A percentile compares a stretch with the other conserved stretches of the same genome.
Conservation (phyloP, 1,284 basidiomycete species). For the Retiboletus flavoniger region DNA sequence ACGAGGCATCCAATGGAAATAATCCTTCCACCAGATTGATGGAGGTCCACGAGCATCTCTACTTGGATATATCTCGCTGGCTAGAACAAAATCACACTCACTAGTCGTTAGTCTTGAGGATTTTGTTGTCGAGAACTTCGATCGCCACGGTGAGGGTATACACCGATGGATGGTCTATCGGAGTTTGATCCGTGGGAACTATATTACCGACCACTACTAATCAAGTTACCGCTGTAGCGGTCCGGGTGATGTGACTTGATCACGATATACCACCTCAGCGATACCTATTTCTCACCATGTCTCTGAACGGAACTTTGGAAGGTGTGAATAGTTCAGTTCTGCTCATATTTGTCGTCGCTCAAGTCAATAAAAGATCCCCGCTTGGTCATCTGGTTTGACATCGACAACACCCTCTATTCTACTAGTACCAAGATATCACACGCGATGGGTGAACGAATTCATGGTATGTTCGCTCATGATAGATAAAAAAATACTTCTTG, state of each 20-base stretch:
- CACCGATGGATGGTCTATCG: constrained; percentile 18
- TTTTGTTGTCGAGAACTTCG: constrained; percentile 34
- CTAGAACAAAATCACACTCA: constrained; percentile 32
- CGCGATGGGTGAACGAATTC: constrained; percentile 80
- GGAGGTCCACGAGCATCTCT: background rate
- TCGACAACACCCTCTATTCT: constrained; percentile 86
- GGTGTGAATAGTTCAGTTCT: constrained; percentile 15
- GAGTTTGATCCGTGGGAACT: constrained; percentile 33
- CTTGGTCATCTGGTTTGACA: constrained; percentile 75
- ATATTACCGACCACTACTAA: constrained; percentile 19
- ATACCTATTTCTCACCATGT: constrained; percentile 32
- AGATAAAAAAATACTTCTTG: background rate
- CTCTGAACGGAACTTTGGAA: constrained; percentile 24
- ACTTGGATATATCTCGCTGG: background rate
- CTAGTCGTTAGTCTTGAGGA: constrained; percentile 42
- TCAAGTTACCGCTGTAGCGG: background rate
- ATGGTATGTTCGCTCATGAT: constrained; percentile 45
- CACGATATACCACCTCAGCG: constrained; percentile 4
- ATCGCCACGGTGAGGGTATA: constrained; percentile 19
- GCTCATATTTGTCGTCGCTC: constrained; percentile 1
- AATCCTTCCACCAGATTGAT: background rate
- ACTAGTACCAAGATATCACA: constrained; percentile 73
- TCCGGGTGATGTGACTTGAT: background rate
- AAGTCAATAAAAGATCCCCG: constrained; percentile 40
- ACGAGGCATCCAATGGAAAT: constrained; percentile 38